Evolutionary conservation across 495 filamentous ascomycete genomes (phyloP), one percentile per base, ranked within the genome.

Genomic region (Aspergillus sparsus): DNA sequence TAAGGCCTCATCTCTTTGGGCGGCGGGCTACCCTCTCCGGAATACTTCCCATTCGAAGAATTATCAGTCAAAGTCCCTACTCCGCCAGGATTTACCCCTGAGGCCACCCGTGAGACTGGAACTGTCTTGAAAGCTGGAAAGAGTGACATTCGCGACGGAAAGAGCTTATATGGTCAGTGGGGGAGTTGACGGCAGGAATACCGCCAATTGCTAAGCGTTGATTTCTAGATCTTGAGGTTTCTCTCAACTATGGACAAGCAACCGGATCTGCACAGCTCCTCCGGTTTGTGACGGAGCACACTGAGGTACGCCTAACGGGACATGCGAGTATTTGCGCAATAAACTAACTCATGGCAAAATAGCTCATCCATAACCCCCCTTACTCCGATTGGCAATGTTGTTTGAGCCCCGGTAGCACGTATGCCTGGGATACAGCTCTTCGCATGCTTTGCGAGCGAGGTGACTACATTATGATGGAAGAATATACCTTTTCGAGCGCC

Each of bases 271-370:
- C 93, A 2, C 94, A 97, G 74, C 70, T 98, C 65, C 77, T 95
- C 35, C 83, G 94, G 37, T 98, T 89, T 69, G 80, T 96, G 42
- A 95, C 91, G 0, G 94, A 98, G 76, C 94, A 98, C 72, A 95
- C 92, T 0, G 94, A 94, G 69, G 82, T 83, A 68, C 49, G 21
- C 21, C 21, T 70, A 32, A 18, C 6, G 12, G 8, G 15, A 21
- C 12, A n/a, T 13, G 1, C 37, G 2, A 8, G 7, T 13, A 0
- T 27, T 15, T n/a, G 44, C 21, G 11, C 41, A 6, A 15, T 32
- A 27, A 27, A 27, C 21, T 27, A 6, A 57, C 58, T 62, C 60
- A 68, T 7, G 4, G 21, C 21, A 15, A 18, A 4, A 6, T 27
- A 77, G 75, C 64, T 77, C 31, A 77, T 77, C 27, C 75, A 77